Base-by-base conservation (phyloP, 495 filamentous ascomycete species). In the Penicillium paxilli region DNA sequence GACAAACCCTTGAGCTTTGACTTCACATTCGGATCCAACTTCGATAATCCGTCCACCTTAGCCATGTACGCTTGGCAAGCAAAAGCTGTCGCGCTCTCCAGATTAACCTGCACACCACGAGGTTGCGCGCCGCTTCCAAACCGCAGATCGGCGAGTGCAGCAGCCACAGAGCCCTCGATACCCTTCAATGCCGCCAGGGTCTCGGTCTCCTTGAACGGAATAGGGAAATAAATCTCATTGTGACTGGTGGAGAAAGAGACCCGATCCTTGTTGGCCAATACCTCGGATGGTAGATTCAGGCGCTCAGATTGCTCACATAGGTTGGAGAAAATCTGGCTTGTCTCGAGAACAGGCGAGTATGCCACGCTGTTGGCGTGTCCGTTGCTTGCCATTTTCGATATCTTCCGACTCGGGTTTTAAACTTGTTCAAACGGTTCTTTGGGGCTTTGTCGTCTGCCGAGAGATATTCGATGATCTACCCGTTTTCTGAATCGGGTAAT, bases 11-110 rank as follows among this genome's bases (percentile, higher is more conserved):
- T 86, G 35, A 90, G 63, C 53, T 81, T 80, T 11, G 74, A 72
- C 63, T 83, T 86, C 16, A 86, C 82, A 21, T 74, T 70, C 2
- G 80, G 78, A 62, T 88, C 75, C 49, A 74, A 59, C 62, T 90
- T 90, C 23, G 81, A 82, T 63, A 87, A 66, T n/a, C 87, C 87
- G 56, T 83, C 85, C 28, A 91, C 74, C 52, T 83, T 87, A 17
- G 86, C 82, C 61, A 92, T 73, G 59, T 90, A 91, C 3, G 87
- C 83, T 55, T 87, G 84, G 67, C 88, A 87, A 22, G 87, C 72
- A 59, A 90, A 90, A 19, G 80, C 80, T 8, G 84, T 80, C 4
- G 86, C 80, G 57, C 77, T 77, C 59, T 89, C 87, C 40, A 88
- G 65, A 51, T 82, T 83, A 21, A 91, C 77, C 25, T 69, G 75